phyloP scores from a whole-genome alignment of 2,329 filamentous ascomycete species.

The Colletotrichum graminicola region DNA sequence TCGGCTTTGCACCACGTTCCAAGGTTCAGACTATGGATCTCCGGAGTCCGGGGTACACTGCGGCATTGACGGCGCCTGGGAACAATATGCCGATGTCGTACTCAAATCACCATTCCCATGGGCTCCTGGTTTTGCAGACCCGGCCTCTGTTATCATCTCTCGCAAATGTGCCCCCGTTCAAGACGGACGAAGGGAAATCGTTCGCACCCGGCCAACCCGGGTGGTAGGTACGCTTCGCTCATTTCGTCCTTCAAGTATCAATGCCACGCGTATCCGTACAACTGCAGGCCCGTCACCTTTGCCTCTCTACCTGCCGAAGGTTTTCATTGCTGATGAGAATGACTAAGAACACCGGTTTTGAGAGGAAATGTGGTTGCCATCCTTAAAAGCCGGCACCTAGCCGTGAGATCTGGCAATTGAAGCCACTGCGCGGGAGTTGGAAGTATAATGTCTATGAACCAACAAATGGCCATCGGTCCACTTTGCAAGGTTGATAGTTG shows the following conservation, averaged over 20 bases:
- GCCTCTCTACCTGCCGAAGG: too few species aligned
- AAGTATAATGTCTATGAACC: neutral
- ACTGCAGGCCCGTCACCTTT: neutral
- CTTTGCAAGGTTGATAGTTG: neutral
- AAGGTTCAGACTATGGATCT: conserved; percentile 14
- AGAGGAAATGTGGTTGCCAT: neutral
- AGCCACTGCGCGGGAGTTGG: too few species aligned
- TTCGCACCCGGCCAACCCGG: conserved; percentile 14
- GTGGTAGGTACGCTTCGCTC: conserved; percentile 3
- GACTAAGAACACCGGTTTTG: neutral
- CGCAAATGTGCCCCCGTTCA: neutral
- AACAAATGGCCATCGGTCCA: too few species aligned
- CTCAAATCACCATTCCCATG: neutral
- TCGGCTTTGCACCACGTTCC: conserved; percentile 1
- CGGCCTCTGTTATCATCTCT: neutral
- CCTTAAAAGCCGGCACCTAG: neutral
- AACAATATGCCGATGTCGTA: neutral
- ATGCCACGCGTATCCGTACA: conserved; percentile 1
- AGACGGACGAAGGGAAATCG: neutral
- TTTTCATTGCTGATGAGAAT: neutral
- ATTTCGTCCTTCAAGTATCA: conserved; percentile 9
- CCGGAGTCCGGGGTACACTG: conserved; percentile 10
- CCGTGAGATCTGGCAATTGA: neutral
- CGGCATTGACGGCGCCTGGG: neutral
- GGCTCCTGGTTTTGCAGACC: neutral